Evolutionary conservation across 2,329 filamentous ascomycete genomes (phyloP).

Genomic region (Stagonosporopsis cucurbitacearum): DNA sequence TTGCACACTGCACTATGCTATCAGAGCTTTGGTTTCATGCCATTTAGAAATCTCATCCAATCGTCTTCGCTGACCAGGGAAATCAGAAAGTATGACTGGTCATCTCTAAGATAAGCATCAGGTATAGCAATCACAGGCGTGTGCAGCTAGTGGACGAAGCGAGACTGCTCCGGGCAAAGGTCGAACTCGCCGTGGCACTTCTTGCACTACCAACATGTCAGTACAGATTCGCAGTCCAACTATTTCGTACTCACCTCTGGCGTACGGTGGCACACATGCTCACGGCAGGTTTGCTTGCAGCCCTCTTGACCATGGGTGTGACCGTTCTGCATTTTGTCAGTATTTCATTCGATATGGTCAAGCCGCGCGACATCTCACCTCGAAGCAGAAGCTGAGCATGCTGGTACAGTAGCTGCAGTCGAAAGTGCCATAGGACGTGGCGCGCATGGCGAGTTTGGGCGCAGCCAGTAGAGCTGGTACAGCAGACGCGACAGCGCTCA

Average conservation of each 20-base stretch:
- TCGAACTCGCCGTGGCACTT: slow-evolving; percentile 14
- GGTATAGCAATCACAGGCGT: not conserved
- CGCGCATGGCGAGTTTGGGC: not conserved
- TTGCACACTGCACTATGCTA: not conserved
- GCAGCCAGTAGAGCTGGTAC: not conserved
- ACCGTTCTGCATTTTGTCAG: slow-evolving; percentile 8
- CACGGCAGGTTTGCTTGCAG: slow-evolving; percentile 16
- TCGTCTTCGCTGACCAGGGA: not conserved
- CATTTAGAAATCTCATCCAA: not conserved
- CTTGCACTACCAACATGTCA: slow-evolving; percentile 9
- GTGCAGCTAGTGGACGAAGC: slow-evolving; percentile 1
- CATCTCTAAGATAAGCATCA: not conserved
- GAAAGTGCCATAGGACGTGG: not conserved
- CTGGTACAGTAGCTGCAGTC: slow-evolving; percentile 15
- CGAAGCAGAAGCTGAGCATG: slow-evolving; percentile 14
- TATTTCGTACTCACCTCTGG: not conserved
- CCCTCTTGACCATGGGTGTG: slow-evolving; percentile 16
- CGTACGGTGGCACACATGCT: slow-evolving; percentile 19
- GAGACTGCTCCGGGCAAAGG: slow-evolving; percentile 7
- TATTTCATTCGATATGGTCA: too few relatives aligned
- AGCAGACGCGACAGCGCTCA: not conserved
- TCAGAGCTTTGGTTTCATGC: not conserved
- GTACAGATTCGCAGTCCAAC: not conserved
- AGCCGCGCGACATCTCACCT: not conserved
- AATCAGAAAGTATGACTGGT: not conserved